A percentile compares a stretch with the other conserved stretches of the same genome.
phyloP scores from a whole-genome alignment of 2,329 filamentous ascomycete genomes.

The Arthrobotrys iridis region DNA sequence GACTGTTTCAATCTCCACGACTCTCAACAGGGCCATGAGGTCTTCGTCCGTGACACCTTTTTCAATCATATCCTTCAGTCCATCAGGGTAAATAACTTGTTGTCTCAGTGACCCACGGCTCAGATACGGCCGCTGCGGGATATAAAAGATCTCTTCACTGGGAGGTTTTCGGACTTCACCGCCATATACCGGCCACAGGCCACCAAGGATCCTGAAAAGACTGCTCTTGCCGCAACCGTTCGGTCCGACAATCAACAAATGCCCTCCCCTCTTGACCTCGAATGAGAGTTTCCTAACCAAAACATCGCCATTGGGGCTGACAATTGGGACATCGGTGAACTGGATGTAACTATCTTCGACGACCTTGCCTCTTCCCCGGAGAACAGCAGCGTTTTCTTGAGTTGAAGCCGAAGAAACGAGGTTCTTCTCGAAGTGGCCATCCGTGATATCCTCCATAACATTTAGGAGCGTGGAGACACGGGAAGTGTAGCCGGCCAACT shows the following conservation, averaged over 20 bases:
- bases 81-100: constrained; percentile 96
- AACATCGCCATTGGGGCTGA: constrained; percentile 95
- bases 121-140: constrained; percentile 93
- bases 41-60: constrained; percentile 85
- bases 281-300: constrained; percentile 87
- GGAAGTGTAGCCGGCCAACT: constrained; percentile 93
- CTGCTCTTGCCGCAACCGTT: constrained; percentile 98
- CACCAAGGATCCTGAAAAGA: constrained; percentile 93
- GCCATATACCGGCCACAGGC: constrained; percentile 97
- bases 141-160: constrained; percentile 95
- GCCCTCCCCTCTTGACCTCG: constrained; percentile 83
- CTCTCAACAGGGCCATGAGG: constrained; percentile 77
- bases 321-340: constrained; percentile 90
- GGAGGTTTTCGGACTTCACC: constrained; percentile 91
- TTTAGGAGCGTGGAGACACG: constrained; percentile 88
- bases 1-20: constrained; percentile 83
- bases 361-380: constrained; percentile 82
- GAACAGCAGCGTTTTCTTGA: constrained; percentile 81
- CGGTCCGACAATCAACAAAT: constrained; percentile 92
- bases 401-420: constrained; percentile 87
- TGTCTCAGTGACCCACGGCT: constrained; percentile 91
- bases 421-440: constrained; percentile 94
- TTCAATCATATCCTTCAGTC: constrained; percentile 82
- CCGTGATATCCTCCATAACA: constrained; percentile 92
- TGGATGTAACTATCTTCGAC: constrained; percentile 84